Conservation (phyloP, 2,329 filamentous ascomycete genomes). For the Ophiostoma sp. region DNA sequence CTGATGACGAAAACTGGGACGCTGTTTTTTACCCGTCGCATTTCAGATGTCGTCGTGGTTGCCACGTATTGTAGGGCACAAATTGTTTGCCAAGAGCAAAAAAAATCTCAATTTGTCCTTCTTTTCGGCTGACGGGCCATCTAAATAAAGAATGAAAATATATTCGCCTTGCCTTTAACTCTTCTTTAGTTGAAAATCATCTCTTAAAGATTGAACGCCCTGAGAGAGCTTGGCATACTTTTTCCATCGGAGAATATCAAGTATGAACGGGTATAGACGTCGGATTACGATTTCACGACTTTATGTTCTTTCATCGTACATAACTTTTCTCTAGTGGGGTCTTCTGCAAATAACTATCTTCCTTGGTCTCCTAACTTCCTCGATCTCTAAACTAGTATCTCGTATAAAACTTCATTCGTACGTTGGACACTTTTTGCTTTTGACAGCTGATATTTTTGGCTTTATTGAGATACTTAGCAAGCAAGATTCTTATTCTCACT, state of each 20-base stretch:
- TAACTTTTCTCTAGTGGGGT: background rate
- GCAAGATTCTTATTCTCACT: background rate
- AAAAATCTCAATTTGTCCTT: background rate
- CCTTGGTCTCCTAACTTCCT: no score
- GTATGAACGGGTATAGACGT: background rate
- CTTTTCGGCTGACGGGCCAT: background rate
- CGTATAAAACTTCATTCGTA: no score
- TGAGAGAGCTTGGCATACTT: background rate
- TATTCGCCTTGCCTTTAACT: no score
- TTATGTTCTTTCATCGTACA: background rate
- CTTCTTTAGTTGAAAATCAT: background rate
- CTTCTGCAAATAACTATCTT: no score
- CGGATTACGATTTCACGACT: background rate
- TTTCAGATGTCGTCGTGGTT: background rate
- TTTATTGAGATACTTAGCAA: background rate
- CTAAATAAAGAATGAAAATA: slow-evolving; percentile 10
- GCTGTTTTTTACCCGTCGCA: background rate
- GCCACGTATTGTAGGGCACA: background rate
- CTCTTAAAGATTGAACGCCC: background rate
- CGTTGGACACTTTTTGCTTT: background rate
- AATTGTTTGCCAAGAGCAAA: background rate
- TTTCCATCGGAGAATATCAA: background rate
- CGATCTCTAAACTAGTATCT: background rate
- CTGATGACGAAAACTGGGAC: background rate
- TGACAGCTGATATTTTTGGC: background rate